Percentiles rank a stretch among this genome's conserved stretches.
These are phyloP conservation scores for Cyberlindnera mrakii DNA, from an alignment of 805 yeast species.

Conservation along the genomic window DNA sequence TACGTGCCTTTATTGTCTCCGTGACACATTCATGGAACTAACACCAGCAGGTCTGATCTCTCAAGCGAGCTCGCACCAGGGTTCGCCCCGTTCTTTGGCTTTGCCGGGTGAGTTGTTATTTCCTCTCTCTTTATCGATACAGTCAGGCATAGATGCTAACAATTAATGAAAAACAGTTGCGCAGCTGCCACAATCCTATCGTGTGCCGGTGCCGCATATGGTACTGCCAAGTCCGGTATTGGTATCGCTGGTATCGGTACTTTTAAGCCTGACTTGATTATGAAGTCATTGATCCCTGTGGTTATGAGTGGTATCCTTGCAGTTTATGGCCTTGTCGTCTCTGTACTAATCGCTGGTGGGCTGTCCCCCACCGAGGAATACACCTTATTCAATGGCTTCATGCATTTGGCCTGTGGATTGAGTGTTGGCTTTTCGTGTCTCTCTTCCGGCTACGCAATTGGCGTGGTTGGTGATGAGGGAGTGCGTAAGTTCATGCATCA, in stretches of 20 bases:
- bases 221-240: constrained; percentile 96
- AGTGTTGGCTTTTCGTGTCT: constrained; percentile 95
- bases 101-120: constrained; percentile 61
- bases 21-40: neutral
- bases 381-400: constrained; percentile 90
- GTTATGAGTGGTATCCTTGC: constrained; percentile 97
- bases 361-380: constrained; percentile 73
- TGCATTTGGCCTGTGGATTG: constrained; percentile 95
- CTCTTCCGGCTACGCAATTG: constrained; percentile 95
- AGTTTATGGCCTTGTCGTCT: constrained; percentile 94
- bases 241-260: constrained; percentile 99
- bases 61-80: constrained; percentile 73
- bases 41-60: constrained; percentile 29
- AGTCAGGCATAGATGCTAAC: constrained; percentile 1
- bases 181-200: constrained; percentile 86
- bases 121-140: constrained; percentile 1
- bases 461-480: constrained; percentile 91
- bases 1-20: no score
- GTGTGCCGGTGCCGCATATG: constrained; percentile 98
- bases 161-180: constrained; percentile 38
- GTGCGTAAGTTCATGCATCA: constrained; percentile 85
- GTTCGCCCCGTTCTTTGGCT: constrained; percentile 95
- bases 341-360: constrained; percentile 91
- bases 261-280: constrained; percentile 92
- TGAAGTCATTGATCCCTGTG: constrained; percentile 94